Evolutionary conservation across 169 alveolate genomes (phyloP), one percentile per base, ranked within the genome.

Genomic region (Eimeria acervulina): DNA sequence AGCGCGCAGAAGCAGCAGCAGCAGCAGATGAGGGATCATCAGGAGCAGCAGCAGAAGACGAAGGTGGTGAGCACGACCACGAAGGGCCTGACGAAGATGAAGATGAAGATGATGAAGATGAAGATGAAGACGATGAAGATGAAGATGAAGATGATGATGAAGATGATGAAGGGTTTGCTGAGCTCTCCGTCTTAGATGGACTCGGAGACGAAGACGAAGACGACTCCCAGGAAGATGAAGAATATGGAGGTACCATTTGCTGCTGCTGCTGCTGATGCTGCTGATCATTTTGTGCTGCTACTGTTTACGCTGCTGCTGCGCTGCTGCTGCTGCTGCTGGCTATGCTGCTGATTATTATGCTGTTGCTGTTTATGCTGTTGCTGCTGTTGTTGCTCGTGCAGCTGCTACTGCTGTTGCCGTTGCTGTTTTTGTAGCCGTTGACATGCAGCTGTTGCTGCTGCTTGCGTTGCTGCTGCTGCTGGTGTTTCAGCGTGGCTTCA

Each of bases 181-280:
- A 66, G 23, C 76, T 66, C 23, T 66, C 76, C 23, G 76, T 66
- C 23, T 66, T 66, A 66, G 76, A 66, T 66, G 76, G 76, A 6
- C 76, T 66, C 1, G 95, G 70, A 10, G 95, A 91, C 38, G 90
- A 47, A n/a, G 95, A 91, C 21, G 95, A 55, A 36, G 66, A n/a
- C 10, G 78, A 55, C 7, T 47, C 78, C 13, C 42, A 47, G 26
- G 76, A 55, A 19, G 94, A 93, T 52, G 93, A 70, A 26, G 94
- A 93, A 17, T 78, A 84, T 33, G 93, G 85, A 51, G 59, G 59
- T 51, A 51, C 15, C 15, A 12, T 12, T 51, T 51, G 21, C 59
- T 51, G 6, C 59, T 51, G 6, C 59, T 72, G 36, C 31, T 40
- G 84, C 52, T 38, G 84, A 42, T 17, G 42, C 52, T 17, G 76